Evolutionary conservation across 371 early-diverging fungal genomes (phyloP), one percentile per base, ranked within the genome.

Genomic region (Parasitella parasitica): DNA sequence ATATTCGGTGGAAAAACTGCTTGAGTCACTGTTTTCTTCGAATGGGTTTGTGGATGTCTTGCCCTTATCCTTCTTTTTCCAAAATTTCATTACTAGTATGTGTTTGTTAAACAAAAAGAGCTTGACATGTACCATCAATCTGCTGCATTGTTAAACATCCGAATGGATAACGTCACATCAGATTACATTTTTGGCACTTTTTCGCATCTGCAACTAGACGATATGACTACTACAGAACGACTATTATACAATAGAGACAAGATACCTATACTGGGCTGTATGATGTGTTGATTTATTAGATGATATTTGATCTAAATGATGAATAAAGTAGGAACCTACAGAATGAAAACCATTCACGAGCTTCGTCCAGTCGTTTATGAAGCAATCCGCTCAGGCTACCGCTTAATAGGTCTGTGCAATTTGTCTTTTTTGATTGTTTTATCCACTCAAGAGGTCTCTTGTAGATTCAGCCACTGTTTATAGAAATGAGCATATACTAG

Each of bases 401-500:
- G 91, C 28, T 71, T 88, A 1, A 87, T 93, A 57, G 92, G 90
- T 89, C 75, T 57, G 43, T 13, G 18, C 20, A 8, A 27, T 6
- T 37, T 15, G 3, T 34, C 16, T 15, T 54, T 12, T 32, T 11
- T 11, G 11, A 32, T 32, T 32, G 11, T 32, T 4, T 8, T 11
- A 32, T 32, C 4, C 13, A 20, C 0, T 11, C 22, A 24, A 46
- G 5, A 2, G 20, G 6, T 6, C 16, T 30, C 16, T 7, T 18
- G 15, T 57, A 86, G 89, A 91, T 67, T 87, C 91, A 2, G 91
- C 94, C 5, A 75, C 87, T 2, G 90, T 86, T 1, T 95, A 97
- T 71, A 78, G 78, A 57, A 99, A 99, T 67, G 98, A 99, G 72
- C 78, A 72, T 20, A 81, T 73, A 0, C 84, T 99, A 32, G 97